Percentiles rank a stretch among this genome's conserved stretches.
phyloP scores from a whole-genome alignment of 2,329 filamentous ascomycete genomes.

The Acephala macrosclerotiorum region DNA sequence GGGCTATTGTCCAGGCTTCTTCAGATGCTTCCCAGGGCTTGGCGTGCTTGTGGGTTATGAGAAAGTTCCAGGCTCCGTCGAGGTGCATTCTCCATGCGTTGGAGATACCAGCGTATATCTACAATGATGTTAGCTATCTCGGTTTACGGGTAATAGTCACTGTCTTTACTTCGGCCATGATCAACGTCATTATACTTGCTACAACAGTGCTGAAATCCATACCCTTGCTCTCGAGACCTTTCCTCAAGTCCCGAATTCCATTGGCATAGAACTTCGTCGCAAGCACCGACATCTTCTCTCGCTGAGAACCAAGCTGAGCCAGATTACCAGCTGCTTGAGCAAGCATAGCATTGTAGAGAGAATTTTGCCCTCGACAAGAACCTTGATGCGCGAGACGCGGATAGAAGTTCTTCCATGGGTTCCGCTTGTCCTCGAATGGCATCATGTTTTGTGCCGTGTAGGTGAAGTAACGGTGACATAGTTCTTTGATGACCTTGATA shows the following conservation, averaged over 20 bases:
- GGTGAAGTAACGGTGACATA: not conserved
- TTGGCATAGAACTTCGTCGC: not conserved
- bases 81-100: not conserved
- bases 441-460: not conserved
- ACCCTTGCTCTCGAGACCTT: not conserved
- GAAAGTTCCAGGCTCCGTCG: not conserved
- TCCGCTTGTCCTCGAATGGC: conserved; percentile 1
- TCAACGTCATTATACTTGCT: not conserved
- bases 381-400: not conserved
- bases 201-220: not conserved
- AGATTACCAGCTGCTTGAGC: not conserved
- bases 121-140: not conserved
- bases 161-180: not conserved
- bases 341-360: not conserved
- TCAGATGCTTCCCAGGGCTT: not conserved
- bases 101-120: not conserved
- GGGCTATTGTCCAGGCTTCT: not conserved
- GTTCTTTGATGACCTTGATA: not conserved
- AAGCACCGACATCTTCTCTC: not conserved
- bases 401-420: not conserved
- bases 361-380: not conserved
- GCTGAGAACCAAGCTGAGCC: not conserved
- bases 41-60: not conserved
- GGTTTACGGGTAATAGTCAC: not conserved
- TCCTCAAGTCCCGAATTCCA: not conserved